Evolutionary conservation across 805 yeast species (phyloP).

Genomic region (Nakazawaea wyomingensis): DNA sequence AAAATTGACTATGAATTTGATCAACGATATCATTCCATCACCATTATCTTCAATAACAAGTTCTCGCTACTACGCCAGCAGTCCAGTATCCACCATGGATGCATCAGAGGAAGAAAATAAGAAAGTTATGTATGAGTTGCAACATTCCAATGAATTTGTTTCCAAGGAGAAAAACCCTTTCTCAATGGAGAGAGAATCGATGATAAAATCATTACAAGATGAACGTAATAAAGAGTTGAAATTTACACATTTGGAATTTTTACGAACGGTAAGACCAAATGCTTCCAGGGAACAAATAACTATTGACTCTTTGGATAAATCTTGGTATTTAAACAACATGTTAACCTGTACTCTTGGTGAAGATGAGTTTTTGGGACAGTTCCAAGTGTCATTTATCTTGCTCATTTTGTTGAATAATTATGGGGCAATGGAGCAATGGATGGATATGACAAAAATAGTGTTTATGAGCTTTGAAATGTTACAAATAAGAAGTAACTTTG

Average conservation of each 20-base stretch:
- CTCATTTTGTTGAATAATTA: conserved; percentile 54
- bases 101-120: conserved; percentile 48
- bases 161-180: conserved; percentile 1
- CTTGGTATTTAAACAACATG: conserved; percentile 47
- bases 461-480: conserved; percentile 30
- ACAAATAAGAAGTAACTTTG: conserved; percentile 21
- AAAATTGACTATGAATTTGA: conserved; percentile 21
- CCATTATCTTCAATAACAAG: background rate
- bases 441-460: conserved; percentile 39
- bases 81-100: conserved; percentile 37
- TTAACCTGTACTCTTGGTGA: conserved; percentile 24
- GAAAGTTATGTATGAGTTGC: conserved; percentile 32
- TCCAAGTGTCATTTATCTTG: conserved; percentile 46
- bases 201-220: conserved; percentile 25
- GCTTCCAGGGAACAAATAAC: conserved; percentile 39
- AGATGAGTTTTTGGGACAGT: conserved; percentile 40
- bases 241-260: conserved; percentile 38
- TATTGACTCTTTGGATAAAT: conserved; percentile 49
- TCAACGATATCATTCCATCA: conserved; percentile 24
- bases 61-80: conserved; percentile 6
- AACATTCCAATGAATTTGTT: conserved; percentile 19
- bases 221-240: conserved; percentile 29
- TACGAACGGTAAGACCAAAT: conserved; percentile 30
- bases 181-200: conserved; percentile 21
- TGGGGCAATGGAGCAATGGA: conserved; percentile 64